phyloP scores from a whole-genome alignment of 768 basidiomycete genomes.

The Phanerodontia chrysosporium region DNA sequence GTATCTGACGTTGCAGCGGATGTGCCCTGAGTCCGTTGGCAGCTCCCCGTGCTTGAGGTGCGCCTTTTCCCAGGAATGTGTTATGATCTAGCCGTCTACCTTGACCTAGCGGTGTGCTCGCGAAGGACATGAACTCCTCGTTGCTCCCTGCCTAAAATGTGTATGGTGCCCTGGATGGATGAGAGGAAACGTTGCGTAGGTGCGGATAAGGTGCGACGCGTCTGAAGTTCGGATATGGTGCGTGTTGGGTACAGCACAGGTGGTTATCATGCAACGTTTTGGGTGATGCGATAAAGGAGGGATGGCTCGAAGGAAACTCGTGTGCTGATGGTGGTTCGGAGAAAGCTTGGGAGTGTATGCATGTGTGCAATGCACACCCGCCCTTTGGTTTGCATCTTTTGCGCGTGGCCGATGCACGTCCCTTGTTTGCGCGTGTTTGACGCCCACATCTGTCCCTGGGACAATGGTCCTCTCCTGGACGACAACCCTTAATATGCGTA shows the following conservation, averaged over 20 bases:
- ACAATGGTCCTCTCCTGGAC: not conserved
- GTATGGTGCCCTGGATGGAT: slow-evolving; percentile 15
- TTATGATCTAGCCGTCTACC: slow-evolving; percentile 82
- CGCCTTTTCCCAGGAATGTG: slow-evolving; percentile 65
- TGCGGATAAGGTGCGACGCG: slow-evolving; percentile 7
- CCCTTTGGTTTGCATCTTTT: not conserved
- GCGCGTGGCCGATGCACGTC: slow-evolving; percentile 10
- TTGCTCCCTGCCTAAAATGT: slow-evolving; percentile 14
- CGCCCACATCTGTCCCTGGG: not conserved
- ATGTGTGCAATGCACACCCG: not conserved
- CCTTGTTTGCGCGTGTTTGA: slow-evolving; percentile 11
- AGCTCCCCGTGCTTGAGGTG: slow-evolving; percentile 23
- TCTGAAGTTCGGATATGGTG: slow-evolving; percentile 4
- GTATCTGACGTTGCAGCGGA: not conserved
- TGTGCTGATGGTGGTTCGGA: slow-evolving; percentile 3
- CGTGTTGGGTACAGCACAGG: not conserved
- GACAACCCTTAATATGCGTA: not conserved
- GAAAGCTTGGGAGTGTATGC: not conserved
- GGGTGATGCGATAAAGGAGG: not conserved
- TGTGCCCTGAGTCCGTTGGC: slow-evolving; percentile 1
- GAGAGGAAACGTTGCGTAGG: slow-evolving; percentile 8
- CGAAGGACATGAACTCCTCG: slow-evolving; percentile 72
- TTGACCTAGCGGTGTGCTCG: slow-evolving; percentile 78
- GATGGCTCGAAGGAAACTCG: slow-evolving; percentile 5
- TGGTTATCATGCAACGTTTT: slow-evolving; percentile 5